A percentile compares a stretch with the other conserved stretches of the same genome.
Evolutionary conservation across 306 rosid species (phyloP).

Genomic region (Trifolium dubium): DNA sequence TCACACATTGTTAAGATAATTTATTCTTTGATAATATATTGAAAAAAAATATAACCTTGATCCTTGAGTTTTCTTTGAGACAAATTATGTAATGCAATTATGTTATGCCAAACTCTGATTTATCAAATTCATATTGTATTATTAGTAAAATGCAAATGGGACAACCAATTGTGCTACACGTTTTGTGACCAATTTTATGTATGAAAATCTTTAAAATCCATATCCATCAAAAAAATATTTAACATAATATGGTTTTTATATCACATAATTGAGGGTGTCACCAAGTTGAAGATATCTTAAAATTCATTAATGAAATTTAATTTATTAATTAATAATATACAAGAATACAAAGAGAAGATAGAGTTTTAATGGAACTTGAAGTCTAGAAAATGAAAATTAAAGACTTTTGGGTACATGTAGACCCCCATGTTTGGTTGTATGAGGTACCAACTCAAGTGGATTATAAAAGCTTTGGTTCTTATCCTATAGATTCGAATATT

Average conservation of each 20-base stretch:
- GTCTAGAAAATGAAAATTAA: conserved; percentile 14
- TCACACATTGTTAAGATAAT: conserved; percentile 35
- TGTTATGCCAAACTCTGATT: conserved; percentile 33
- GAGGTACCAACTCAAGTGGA: conserved; percentile 38
- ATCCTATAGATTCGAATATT: conserved; percentile 25
- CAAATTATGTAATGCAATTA: conserved; percentile 34
- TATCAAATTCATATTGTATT: conserved; percentile 33
- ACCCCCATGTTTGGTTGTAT: conserved; percentile 44
- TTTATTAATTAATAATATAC: conserved; percentile 1
- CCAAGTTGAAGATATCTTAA: conserved; percentile 5
- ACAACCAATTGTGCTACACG: conserved; percentile 38
- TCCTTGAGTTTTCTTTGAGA: conserved; percentile 29
- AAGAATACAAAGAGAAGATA: conserved; percentile 18
- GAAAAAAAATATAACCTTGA: conserved; percentile 38
- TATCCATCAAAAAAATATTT: conserved; percentile 7
- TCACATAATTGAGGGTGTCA: conserved; percentile 21
- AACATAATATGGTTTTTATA: conserved; percentile 1
- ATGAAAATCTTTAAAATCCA: neutral
- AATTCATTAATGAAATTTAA: conserved; percentile 21
- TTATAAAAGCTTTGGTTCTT: conserved; percentile 37
- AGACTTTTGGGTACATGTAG: conserved; percentile 37
- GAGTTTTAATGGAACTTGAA: neutral
- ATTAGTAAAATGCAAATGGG: conserved; percentile 23
- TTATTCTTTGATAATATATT: too few relatives aligned
- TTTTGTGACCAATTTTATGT: conserved; percentile 25